Evolutionary conservation across 768 basidiomycete genomes (phyloP).

Genomic region (Hericium erinaceus): DNA sequence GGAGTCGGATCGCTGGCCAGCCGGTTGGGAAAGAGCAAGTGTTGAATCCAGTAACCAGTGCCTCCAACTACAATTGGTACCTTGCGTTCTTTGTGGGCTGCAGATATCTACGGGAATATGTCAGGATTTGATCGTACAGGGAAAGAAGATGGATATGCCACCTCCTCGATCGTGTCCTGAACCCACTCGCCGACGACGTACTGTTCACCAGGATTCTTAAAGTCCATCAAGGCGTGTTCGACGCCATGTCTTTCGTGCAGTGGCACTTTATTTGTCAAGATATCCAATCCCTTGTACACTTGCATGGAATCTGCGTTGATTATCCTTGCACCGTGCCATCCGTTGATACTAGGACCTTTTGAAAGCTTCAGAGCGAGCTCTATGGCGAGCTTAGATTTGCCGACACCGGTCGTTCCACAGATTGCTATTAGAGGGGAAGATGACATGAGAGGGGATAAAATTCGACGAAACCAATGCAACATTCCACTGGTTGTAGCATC

Average conservation of each 20-base stretch:
- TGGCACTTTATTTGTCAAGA: slow-evolving; percentile 92
- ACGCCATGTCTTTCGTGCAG: slow-evolving; percentile 67
- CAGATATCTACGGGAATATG: slow-evolving; percentile 48
- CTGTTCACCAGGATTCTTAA: slow-evolving; percentile 81
- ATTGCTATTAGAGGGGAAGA: slow-evolving; percentile 69
- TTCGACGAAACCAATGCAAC: background rate
- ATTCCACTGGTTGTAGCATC: too few relatives aligned
- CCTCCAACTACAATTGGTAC: slow-evolving; percentile 92
- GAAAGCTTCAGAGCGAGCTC: slow-evolving; percentile 66
- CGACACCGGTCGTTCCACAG: slow-evolving; percentile 92
- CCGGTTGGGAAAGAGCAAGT: slow-evolving; percentile 83
- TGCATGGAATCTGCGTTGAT: slow-evolving; percentile 99
- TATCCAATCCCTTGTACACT: slow-evolving; percentile 82
- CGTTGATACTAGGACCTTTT: slow-evolving; percentile 22
- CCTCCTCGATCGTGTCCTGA: slow-evolving; percentile 65
- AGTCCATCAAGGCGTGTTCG: slow-evolving; percentile 83
- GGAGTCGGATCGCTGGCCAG: slow-evolving; percentile 28
- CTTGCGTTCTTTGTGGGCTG: slow-evolving; percentile 50
- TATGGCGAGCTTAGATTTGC: slow-evolving; percentile 88
- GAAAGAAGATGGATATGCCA: slow-evolving; percentile 29
- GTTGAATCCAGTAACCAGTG: slow-evolving; percentile 96
- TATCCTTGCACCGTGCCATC: slow-evolving; percentile 59
- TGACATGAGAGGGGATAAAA: slow-evolving; percentile 22
- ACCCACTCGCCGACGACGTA: slow-evolving; percentile 87
- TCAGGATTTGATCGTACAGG: background rate